Percentiles rank a stretch among this genome's conserved stretches.
These are phyloP conservation scores for Erythrobasidium yunnanense DNA, from an alignment of 768 basidiomycete species.

Conservation along the genomic window DNA sequence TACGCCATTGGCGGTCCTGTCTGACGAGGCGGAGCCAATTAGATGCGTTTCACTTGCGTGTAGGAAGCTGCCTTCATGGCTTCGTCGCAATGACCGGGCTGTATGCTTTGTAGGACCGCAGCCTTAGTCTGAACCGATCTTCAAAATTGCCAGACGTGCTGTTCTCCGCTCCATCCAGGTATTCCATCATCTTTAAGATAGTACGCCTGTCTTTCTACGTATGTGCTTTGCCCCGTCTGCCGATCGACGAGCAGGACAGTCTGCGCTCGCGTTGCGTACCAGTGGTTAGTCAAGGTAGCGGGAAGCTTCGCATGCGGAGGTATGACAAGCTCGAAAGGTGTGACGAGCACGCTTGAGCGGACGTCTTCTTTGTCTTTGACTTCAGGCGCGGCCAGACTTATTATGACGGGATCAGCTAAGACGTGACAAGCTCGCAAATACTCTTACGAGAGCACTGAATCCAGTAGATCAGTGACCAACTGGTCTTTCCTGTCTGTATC, in stretches of 20 bases:
- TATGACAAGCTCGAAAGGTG: constrained; percentile 11
- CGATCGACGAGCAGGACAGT: constrained; percentile 32
- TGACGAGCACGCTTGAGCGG: constrained; percentile 20
- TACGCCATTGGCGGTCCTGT: too few relatives aligned
- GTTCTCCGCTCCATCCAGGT: constrained; percentile 29
- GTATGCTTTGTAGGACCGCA: too few relatives aligned
- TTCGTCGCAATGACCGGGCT: too few relatives aligned
- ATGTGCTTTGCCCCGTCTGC: constrained; percentile 1
- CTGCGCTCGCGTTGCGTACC: constrained; percentile 36
- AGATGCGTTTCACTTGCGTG: too few relatives aligned
- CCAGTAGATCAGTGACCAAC: not conserved
- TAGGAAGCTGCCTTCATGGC: too few relatives aligned
- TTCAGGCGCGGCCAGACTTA: not conserved
- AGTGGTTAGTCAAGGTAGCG: not conserved
- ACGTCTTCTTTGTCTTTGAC: constrained; percentile 20
- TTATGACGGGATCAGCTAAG: not conserved
- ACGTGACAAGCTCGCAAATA: not conserved
- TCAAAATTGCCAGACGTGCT: constrained; percentile 11
- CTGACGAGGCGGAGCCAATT: too few relatives aligned
- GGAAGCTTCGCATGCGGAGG: not conserved
- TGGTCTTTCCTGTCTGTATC: not conserved
- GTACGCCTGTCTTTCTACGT: constrained; percentile 32
- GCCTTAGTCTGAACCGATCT: too few relatives aligned
- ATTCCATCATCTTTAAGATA: constrained; percentile 13
- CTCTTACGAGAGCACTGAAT: constrained; percentile 9